A percentile compares a stretch with the other conserved stretches of the same genome.
Evolutionary conservation across 2,329 filamentous ascomycete genomes (phyloP).

Genomic region (Aspergillus floridensis): DNA sequence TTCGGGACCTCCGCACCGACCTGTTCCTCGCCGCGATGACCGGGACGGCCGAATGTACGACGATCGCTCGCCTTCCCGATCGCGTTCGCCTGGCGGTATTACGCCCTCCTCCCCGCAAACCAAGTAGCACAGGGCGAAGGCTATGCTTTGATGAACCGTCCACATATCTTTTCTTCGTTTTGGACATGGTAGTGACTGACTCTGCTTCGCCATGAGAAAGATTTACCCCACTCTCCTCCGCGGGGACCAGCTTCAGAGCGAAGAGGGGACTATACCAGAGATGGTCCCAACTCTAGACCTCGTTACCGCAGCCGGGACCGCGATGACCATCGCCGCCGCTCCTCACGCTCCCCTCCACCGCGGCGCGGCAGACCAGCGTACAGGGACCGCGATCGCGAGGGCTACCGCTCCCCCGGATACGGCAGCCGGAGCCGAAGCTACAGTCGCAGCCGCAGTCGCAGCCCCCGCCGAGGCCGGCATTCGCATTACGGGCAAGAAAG

Average conservation of each 20-base stretch:
- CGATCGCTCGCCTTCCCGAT: constrained; percentile 42
- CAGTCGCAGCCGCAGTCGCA: constrained; percentile 37
- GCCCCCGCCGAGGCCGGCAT: constrained; percentile 37
- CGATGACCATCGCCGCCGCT: constrained; percentile 34
- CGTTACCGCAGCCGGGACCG: constrained; percentile 35
- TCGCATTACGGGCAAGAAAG: constrained; percentile 44
- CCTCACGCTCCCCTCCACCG: constrained; percentile 36
- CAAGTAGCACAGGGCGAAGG: constrained; percentile 33
- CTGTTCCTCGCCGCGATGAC: constrained; percentile 32
- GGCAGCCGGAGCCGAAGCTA: constrained; percentile 35
- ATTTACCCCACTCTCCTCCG: constrained; percentile 35
- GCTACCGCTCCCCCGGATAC: constrained; percentile 43
- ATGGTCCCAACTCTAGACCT: constrained; percentile 28
- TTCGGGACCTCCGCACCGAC: constrained; percentile 22
- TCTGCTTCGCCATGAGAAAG: constrained; percentile 35
- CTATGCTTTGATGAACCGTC: background rate
- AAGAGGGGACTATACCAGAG: constrained; percentile 35
- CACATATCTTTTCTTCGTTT: background rate
- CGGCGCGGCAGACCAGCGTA: constrained; percentile 39
- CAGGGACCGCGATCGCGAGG: constrained; percentile 47
- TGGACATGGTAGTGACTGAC: constrained; percentile 39
- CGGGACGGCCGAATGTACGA: constrained; percentile 48
- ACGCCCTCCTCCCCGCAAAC: constrained; percentile 44
- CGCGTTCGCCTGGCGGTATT: constrained; percentile 44
- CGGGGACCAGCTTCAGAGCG: constrained; percentile 38